phyloP scores from a whole-genome alignment of 1,284 basidiomycete species.

The Tetrapyrgos nigripes region DNA sequence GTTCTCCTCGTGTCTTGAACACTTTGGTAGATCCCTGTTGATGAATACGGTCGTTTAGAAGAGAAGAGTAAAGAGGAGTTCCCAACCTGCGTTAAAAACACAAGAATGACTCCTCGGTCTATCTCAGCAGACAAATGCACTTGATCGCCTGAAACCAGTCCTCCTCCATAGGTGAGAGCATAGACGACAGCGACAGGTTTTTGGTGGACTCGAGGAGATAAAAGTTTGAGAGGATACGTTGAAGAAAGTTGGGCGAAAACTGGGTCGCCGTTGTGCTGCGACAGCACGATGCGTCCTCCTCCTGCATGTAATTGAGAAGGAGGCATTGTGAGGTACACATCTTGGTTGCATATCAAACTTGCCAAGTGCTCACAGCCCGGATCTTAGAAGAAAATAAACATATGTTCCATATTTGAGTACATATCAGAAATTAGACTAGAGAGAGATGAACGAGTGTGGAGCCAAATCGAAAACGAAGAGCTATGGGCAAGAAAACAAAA shows the following conservation, averaged over 20 bases:
- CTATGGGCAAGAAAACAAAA: slow-evolving; percentile 2
- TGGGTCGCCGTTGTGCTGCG: slow-evolving; percentile 57
- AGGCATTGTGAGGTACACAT: slow-evolving; percentile 6
- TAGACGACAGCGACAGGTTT: slow-evolving; percentile 75
- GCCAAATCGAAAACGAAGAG: slow-evolving; percentile 3
- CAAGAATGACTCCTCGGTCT: slow-evolving; percentile 58
- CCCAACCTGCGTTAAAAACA: slow-evolving; percentile 83
- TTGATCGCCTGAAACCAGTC: slow-evolving; percentile 88
- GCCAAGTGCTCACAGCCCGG: not conserved
- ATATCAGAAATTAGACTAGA: slow-evolving; percentile 15
- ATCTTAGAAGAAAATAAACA: not conserved
- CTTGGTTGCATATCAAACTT: not conserved
- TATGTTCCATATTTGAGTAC: slow-evolving; percentile 20
- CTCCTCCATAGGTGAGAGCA: slow-evolving; percentile 91
- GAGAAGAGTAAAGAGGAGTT: slow-evolving; percentile 11
- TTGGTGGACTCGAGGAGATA: slow-evolving; percentile 68
- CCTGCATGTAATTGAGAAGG: slow-evolving; percentile 49
- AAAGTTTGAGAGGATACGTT: slow-evolving; percentile 90
- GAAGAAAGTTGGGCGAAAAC: slow-evolving; percentile 81
- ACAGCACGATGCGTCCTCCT: slow-evolving; percentile 59
- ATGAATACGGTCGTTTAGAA: slow-evolving; percentile 1
- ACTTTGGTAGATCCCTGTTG: slow-evolving; percentile 91
- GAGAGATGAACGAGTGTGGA: slow-evolving; percentile 14
- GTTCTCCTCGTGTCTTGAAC: slow-evolving; percentile 76
- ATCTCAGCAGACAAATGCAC: slow-evolving; percentile 73